phyloP scores from a whole-genome alignment of 805 yeast genomes.

The Cyberlindnera suaveolens region DNA sequence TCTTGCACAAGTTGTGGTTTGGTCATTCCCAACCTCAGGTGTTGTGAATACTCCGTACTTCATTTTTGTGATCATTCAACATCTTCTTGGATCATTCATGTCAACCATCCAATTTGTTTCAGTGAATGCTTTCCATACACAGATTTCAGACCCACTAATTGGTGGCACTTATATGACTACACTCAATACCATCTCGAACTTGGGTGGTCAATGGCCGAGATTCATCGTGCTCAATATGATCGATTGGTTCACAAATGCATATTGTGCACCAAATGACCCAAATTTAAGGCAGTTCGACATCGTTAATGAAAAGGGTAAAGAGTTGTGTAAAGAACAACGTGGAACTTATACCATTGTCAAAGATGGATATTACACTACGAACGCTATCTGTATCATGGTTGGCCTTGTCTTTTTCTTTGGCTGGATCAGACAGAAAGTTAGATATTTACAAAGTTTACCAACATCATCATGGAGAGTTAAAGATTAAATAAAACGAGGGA shows the following conservation, averaged over 20 bases:
- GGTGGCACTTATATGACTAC: conserved; percentile 99
- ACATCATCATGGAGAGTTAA: conserved; percentile 64
- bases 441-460: conserved; percentile 65
- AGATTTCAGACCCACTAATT: conserved; percentile 89
- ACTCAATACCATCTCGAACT: conserved; percentile 81
- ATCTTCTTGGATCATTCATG: conserved; percentile 84
- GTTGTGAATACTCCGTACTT: conserved; percentile 52
- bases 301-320: conserved; percentile 34
- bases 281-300: conserved; percentile 1
- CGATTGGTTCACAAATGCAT: conserved; percentile 65
- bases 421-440: conserved; percentile 60
- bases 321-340: conserved; percentile 42
- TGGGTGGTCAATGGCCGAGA: conserved; percentile 98
- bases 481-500: conserved; percentile 26
- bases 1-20: conserved; percentile 68
- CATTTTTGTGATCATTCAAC: conserved; percentile 70
- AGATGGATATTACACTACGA: conserved; percentile 86
- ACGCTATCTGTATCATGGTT: conserved; percentile 57
- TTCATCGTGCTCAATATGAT: conserved; percentile 73
- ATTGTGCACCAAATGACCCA: conserved; percentile 39
- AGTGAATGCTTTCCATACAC: conserved; percentile 90
- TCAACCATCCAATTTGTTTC: conserved; percentile 93
- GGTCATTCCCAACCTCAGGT: conserved; percentile 54
- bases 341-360: conserved; percentile 49
- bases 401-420: conserved; percentile 61